A percentile compares a stretch with the other conserved stretches of the same genome.
phyloP scores from a whole-genome alignment of 306 rosid genomes.

The Dryas octopetala region DNA sequence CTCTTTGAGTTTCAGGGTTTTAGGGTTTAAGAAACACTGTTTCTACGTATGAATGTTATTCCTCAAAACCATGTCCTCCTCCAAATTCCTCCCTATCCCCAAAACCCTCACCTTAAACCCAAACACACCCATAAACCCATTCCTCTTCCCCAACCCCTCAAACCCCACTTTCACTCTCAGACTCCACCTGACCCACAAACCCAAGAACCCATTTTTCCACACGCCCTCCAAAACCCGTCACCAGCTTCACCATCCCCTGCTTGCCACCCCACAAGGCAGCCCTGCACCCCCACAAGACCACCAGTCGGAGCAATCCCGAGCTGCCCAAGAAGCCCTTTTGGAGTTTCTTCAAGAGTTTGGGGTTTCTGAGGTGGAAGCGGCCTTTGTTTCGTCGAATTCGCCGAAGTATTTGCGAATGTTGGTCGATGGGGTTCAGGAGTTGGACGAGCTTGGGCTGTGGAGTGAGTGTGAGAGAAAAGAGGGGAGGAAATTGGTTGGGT shows the following conservation, averaged over 20 bases:
- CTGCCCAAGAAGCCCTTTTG: constrained; percentile 56
- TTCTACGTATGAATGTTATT: constrained; percentile 1
- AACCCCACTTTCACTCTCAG: constrained; percentile 3
- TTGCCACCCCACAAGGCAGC: constrained; percentile 19
- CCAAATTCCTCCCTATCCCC: constrained; percentile 30
- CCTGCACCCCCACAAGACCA: constrained; percentile 11
- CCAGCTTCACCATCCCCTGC: constrained; percentile 17
- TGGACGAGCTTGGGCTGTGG: constrained; percentile 68
- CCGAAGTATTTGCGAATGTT: constrained; percentile 64
- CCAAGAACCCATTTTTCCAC: constrained; percentile 2
- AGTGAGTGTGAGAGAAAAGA: constrained; percentile 11
- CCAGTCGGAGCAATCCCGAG: constrained; percentile 21
- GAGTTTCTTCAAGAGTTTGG: constrained; percentile 51
- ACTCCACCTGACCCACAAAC: constrained; percentile 11
- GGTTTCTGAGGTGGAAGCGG: constrained; percentile 50
- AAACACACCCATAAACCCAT: neutral
- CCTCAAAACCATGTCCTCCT: constrained; percentile 27
- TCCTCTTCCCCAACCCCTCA: neutral
- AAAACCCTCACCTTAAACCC: constrained; percentile 7
- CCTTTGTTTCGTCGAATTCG: constrained; percentile 45
- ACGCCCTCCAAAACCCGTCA: constrained; percentile 16
- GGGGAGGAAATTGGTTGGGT: constrained; percentile 25
- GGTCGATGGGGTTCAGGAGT: constrained; percentile 62
- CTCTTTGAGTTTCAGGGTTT: constrained; percentile 13
- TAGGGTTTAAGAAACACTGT: neutral